Percentiles rank a stretch among this genome's conserved stretches.
Evolutionary conservation across 441 rosid genomes (phyloP).

Genomic region (Isatis lusitanica): DNA sequence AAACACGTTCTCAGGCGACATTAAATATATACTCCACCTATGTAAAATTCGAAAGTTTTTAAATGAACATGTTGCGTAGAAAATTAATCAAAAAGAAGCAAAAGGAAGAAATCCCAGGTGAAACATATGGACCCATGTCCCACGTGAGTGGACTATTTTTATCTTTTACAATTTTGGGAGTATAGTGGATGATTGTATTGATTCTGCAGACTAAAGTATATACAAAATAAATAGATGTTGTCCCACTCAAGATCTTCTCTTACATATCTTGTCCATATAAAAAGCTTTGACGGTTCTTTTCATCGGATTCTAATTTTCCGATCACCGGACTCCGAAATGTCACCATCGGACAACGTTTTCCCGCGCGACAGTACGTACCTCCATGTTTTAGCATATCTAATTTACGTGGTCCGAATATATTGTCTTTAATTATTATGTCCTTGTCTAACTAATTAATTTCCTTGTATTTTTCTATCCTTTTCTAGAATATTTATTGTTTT

Average conservation of each 20-base stretch:
- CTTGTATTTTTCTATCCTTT: neutral
- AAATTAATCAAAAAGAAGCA: too few relatives aligned
- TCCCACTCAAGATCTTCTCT: constrained; percentile 31
- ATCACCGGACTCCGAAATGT: constrained; percentile 18
- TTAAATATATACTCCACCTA: too few relatives aligned
- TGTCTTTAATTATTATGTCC: neutral
- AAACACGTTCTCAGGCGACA: too few relatives aligned
- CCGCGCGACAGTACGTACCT: constrained; percentile 3
- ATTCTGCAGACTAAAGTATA: constrained; percentile 25
- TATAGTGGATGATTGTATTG: constrained; percentile 18
- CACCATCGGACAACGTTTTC: constrained; percentile 9
- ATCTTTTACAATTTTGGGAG: neutral
- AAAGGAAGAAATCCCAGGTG: constrained; percentile 15
- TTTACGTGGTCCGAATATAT: neutral
- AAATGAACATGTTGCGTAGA: too few relatives aligned
- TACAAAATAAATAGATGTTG: neutral
- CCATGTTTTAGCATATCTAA: constrained; percentile 4
- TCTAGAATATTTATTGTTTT: neutral
- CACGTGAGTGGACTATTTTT: constrained; percentile 31
- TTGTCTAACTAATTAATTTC: neutral
- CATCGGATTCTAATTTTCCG: constrained; percentile 16
- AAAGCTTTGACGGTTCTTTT: neutral
- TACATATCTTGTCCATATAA: constrained; percentile 18
- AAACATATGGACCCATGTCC: constrained; percentile 36
- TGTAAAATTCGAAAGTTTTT: too few relatives aligned